Evolutionary conservation across 2,329 filamentous ascomycete species (phyloP).

Genomic region (Sarocladium strictum): DNA sequence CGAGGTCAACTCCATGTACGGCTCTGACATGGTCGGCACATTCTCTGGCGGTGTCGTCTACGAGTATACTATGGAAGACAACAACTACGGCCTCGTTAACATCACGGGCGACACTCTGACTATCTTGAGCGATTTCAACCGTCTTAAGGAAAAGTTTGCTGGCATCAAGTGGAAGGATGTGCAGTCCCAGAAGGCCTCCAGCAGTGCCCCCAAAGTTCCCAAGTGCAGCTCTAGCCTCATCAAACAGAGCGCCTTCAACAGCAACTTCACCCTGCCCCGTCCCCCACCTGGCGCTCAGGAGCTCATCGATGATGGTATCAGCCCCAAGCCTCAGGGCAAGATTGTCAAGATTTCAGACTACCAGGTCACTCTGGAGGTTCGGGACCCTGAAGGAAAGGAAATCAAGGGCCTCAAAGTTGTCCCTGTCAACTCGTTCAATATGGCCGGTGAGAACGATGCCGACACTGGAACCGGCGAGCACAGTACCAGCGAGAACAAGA

Average conservation of each 20-base stretch:
- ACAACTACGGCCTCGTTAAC: slow-evolving; percentile 59
- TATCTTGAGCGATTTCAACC: slow-evolving; percentile 62
- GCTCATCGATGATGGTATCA: slow-evolving; percentile 73
- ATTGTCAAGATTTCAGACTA: slow-evolving; percentile 64
- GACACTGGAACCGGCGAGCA: slow-evolving; percentile 21
- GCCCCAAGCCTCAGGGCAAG: slow-evolving; percentile 56
- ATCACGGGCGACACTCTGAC: slow-evolving; percentile 52
- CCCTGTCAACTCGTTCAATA: slow-evolving; percentile 39
- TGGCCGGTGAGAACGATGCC: slow-evolving; percentile 35
- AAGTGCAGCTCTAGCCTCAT: slow-evolving; percentile 64
- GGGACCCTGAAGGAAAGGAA: slow-evolving; percentile 32
- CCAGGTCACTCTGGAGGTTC: slow-evolving; percentile 42
- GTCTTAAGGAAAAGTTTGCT: slow-evolving; percentile 68
- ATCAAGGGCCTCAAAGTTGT: slow-evolving; percentile 42
- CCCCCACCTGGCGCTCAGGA: slow-evolving; percentile 61
- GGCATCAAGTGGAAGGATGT: slow-evolving; percentile 67
- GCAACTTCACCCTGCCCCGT: slow-evolving; percentile 70
- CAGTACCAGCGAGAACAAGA: slow-evolving; percentile 15
- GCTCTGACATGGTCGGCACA: slow-evolving; percentile 58
- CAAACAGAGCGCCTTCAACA: slow-evolving; percentile 60
- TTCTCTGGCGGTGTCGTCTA: slow-evolving; percentile 77
- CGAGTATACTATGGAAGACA: slow-evolving; percentile 69
- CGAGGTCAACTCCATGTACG: slow-evolving; percentile 69
- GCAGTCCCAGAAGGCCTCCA: slow-evolving; percentile 54
- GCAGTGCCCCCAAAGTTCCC: slow-evolving; percentile 46